These are phyloP conservation scores for Exophiala bonariae DNA, from an alignment of 2,329 filamentous ascomycete genomes.

Conservation along the genomic window DNA sequence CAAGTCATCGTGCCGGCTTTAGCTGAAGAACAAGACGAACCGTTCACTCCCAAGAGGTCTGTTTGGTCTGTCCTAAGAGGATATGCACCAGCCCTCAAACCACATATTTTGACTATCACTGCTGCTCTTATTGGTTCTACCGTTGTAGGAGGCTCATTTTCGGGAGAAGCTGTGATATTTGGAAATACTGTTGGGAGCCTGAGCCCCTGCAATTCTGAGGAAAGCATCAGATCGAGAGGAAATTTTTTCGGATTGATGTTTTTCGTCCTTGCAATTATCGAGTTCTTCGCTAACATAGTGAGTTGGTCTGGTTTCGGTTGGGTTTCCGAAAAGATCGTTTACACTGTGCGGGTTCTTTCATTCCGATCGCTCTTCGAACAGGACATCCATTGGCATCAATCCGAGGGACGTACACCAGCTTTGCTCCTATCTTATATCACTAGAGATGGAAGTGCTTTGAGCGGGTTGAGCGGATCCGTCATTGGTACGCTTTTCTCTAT, in stretches of 20 bases:
- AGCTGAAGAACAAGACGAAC: slow-evolving; percentile 3
- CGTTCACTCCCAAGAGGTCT: slow-evolving; percentile 1
- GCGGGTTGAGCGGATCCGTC: slow-evolving; percentile 54
- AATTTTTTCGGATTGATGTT: slow-evolving; percentile 59
- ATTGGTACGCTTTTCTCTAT: slow-evolving; percentile 23
- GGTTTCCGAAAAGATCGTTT: slow-evolving; percentile 21
- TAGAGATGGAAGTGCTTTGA: slow-evolving; percentile 66
- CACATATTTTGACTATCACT: slow-evolving; percentile 46
- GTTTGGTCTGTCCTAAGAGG: slow-evolving; percentile 29
- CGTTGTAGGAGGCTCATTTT: slow-evolving; percentile 60
- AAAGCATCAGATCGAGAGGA: slow-evolving; percentile 50
- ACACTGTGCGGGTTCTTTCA: slow-evolving; percentile 18
- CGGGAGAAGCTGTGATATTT: slow-evolving; percentile 60
- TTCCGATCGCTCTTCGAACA: slow-evolving; percentile 25
- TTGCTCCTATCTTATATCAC: slow-evolving; percentile 68
- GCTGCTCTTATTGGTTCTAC: slow-evolving; percentile 52
- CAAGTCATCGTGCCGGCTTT: background rate
- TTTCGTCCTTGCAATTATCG: slow-evolving; percentile 61
- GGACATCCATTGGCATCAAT: slow-evolving; percentile 64
- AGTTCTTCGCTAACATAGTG: slow-evolving; percentile 61
- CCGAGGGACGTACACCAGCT: slow-evolving; percentile 61
- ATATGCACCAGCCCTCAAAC: slow-evolving; percentile 42
- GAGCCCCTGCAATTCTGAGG: slow-evolving; percentile 53
- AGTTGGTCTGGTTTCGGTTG: slow-evolving; percentile 46
- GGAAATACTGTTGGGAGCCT: slow-evolving; percentile 59